Evolutionary conservation across 2,329 filamentous ascomycete species (phyloP), one percentile per base, ranked within the genome.

Genomic region (Chrysosporium queenslandicum): DNA sequence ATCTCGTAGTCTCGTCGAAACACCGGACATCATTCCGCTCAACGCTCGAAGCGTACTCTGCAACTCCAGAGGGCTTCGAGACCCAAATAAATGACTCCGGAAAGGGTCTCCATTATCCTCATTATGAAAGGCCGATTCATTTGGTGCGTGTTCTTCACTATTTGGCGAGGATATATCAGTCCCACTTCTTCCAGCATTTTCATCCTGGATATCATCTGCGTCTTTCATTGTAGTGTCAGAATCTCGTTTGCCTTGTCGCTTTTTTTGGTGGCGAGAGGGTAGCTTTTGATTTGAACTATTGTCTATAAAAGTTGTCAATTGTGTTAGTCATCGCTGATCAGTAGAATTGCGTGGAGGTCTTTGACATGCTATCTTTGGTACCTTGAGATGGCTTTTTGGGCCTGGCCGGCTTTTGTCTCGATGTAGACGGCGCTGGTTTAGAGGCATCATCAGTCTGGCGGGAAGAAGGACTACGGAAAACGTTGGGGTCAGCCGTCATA

Each of bases 11-110:
- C 89, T 82, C 36, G 82, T 78, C 20, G 87, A 85, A 54, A 91
- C 82, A 36, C 90, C 86, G 2, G 87, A 86, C 79, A 96, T 91
- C 78, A 95, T 94, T 57, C 90, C 90, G 50, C 83, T 94, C 58
- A 98, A 73, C 16, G 90, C 89, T 64, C 91, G 79, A 16, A 98
- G 77, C 12, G 89, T 94, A 63, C 76, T 86, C 5, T 87, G 87
- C 25, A 97, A 73, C 16, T 82, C 81, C 50, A 81, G 76, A 14
- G 81, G 77, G 43, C 79, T 77, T 39, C 84, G 81, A 8, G 65
- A 61, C 32, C 86, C 82, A 57, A 95, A 87, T 12, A 81, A 75
- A 54, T 75, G 74, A 52, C 73, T 74, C 52, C 74, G 71, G 63
- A 85, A 84, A 1, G 80, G 78, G 59, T 79, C 76, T 30, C 77